Conservation (phyloP, 192 early-diverging fungal genomes). For the Coemansia sp. region DNA sequence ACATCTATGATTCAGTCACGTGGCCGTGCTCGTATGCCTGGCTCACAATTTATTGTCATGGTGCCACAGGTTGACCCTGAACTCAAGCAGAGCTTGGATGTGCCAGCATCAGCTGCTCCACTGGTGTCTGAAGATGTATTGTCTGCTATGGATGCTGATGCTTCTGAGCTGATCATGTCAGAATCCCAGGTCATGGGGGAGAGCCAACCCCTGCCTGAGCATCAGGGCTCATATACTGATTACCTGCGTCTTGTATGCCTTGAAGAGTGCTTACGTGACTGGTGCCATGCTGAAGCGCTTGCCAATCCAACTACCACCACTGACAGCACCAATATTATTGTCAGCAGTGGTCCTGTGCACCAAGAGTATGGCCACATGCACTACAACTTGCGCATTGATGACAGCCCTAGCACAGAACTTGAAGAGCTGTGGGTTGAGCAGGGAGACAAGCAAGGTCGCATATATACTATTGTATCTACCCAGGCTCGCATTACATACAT, state of each 20-base stretch:
- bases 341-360: constrained; percentile 10
- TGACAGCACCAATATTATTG: constrained; percentile 15
- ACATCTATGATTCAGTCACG: constrained; percentile 88
- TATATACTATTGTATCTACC: constrained; percentile 61
- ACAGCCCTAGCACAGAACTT: constrained; percentile 27
- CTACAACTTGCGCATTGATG: constrained; percentile 17
- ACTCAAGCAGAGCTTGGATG: background rate
- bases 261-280: constrained; percentile 63
- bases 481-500: constrained; percentile 70
- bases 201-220: constrained; percentile 8
- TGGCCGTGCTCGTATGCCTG: constrained; percentile 71
- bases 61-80: constrained; percentile 34
- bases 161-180: background rate
- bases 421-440: constrained; percentile 38
- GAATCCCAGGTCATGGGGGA: background rate
- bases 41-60: constrained; percentile 77
- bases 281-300: constrained; percentile 47
- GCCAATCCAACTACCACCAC: background rate
- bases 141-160: background rate
- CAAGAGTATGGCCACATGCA: constrained; percentile 25
- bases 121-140: background rate
- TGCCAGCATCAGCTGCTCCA: background rate
- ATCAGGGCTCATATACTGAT: constrained; percentile 33
- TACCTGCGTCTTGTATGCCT: constrained; percentile 41
- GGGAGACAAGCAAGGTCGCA: constrained; percentile 38